Evolutionary conservation across 768 basidiomycete species (phyloP).

Genomic region (Phanerochaete sordida): DNA sequence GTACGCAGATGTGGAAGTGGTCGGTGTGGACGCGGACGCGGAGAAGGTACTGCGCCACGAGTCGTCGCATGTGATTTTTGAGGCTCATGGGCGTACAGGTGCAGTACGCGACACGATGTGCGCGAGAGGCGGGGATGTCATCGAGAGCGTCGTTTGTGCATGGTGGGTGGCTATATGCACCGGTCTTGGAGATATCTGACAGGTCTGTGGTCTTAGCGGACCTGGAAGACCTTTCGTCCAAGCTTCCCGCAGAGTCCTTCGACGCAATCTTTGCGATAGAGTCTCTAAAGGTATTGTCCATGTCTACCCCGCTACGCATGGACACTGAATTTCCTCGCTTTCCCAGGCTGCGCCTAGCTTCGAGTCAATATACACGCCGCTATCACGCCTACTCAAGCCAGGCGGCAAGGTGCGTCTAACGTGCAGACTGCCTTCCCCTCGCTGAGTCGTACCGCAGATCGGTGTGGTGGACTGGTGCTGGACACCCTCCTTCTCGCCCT

Average conservation of each 20-base stretch:
- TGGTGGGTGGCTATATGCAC: too few relatives aligned
- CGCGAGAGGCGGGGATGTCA: neutral
- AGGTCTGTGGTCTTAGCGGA: too few relatives aligned
- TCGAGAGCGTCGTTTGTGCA: neutral
- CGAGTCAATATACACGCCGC: neutral
- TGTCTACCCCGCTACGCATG: too few relatives aligned
- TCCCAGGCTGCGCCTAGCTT: neutral
- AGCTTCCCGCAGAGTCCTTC: neutral
- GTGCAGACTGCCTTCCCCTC: neutral
- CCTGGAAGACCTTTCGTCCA: neutral
- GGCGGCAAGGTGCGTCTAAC: neutral
- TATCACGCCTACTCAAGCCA: neutral
- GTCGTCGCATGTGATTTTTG: too few relatives aligned
- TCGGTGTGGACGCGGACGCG: neutral
- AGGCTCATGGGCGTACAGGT: neutral
- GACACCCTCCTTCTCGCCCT: neutral
- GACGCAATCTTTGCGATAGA: neutral
- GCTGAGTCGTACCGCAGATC: neutral
- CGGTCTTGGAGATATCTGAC: too few relatives aligned
- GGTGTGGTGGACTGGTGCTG: neutral
- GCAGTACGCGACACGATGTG: neutral
- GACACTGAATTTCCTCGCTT: neutral
- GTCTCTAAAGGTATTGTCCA: neutral
- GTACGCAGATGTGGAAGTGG: neutral
- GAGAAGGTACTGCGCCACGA: neutral